A percentile compares a stretch with the other conserved stretches of the same genome.
phyloP scores from a whole-genome alignment of 176 grass and related monocot species.

The Tuctoria greenei region DNA sequence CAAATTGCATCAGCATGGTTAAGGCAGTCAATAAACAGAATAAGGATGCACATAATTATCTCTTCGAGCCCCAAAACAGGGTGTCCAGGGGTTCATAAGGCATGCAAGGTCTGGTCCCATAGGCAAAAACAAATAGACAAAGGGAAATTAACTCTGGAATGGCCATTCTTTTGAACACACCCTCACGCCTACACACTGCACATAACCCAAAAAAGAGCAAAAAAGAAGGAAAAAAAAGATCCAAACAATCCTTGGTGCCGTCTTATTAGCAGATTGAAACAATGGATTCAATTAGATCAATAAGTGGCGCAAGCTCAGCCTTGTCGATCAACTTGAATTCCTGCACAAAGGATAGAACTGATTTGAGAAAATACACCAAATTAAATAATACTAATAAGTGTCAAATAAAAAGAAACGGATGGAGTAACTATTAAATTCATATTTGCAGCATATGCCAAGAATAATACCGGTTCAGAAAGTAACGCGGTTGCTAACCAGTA shows the following conservation, averaged over 20 bases:
- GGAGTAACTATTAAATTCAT: background rate
- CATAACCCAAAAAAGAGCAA: background rate
- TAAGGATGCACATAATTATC: background rate
- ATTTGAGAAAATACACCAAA: background rate
- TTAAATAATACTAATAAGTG: too few species aligned
- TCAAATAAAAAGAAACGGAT: background rate
- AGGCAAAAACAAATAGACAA: background rate
- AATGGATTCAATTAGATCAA: slow-evolving; percentile 91
- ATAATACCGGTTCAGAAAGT: background rate
- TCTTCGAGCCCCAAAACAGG: background rate
- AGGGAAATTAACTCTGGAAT: background rate
- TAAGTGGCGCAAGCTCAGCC: slow-evolving; percentile 81
- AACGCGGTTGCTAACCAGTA: background rate
- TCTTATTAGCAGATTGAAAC: slow-evolving; percentile 66
- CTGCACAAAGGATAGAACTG: slow-evolving; percentile 29
- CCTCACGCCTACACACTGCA: background rate
- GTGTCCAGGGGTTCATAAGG: background rate
- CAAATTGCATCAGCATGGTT: background rate
- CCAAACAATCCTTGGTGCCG: background rate
- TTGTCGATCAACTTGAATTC: slow-evolving; percentile 95
- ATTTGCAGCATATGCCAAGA: background rate
- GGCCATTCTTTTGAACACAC: background rate
- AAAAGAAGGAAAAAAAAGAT: background rate
- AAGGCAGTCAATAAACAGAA: background rate
- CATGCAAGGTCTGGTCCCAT: background rate